Conservation (phyloP, 2,329 filamentous ascomycete genomes). For the Hypoxylon sp. region DNA sequence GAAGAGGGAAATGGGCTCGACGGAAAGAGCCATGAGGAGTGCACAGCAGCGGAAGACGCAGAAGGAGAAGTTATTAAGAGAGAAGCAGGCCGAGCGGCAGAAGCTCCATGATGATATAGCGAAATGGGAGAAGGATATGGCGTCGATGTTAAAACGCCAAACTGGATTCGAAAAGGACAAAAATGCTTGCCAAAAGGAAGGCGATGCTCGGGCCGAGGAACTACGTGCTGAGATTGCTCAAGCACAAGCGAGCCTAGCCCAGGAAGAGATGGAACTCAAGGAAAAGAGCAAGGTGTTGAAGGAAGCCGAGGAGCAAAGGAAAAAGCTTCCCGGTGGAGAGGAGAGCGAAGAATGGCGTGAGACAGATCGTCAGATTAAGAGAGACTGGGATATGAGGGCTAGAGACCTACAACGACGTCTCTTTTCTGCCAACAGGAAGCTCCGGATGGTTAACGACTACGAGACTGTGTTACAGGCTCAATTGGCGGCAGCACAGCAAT, state of each 20-base stretch:
- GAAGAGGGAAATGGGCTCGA: constrained; percentile 82
- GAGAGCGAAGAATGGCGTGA: constrained; percentile 71
- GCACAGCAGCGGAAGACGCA: constrained; percentile 84
- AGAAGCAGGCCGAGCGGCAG: constrained; percentile 77
- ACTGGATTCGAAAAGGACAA: constrained; percentile 69
- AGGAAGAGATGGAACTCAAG: constrained; percentile 80
- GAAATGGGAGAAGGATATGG: constrained; percentile 76
- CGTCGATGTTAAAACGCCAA: constrained; percentile 71
- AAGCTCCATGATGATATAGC: constrained; percentile 79
- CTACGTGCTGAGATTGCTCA: constrained; percentile 70
- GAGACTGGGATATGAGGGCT: constrained; percentile 69
- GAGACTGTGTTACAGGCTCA: constrained; percentile 65
- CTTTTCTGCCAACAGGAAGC: constrained; percentile 63
- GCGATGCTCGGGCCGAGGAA: constrained; percentile 66
- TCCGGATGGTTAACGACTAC: constrained; percentile 64
- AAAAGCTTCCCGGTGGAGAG: constrained; percentile 73
- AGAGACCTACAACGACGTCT: constrained; percentile 68
- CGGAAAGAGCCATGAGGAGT: constrained; percentile 85
- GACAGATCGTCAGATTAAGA: constrained; percentile 66
- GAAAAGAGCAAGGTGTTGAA: constrained; percentile 80
- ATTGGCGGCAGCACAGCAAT: constrained; percentile 60
- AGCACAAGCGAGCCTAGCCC: constrained; percentile 74
- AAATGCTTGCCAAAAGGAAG: constrained; percentile 64
- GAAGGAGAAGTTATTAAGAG: constrained; percentile 79
- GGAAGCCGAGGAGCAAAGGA: constrained; percentile 78